Evolutionary conservation across 1,139 yeast species (phyloP).

Genomic region (Yamadazyma songkhlaensis): DNA sequence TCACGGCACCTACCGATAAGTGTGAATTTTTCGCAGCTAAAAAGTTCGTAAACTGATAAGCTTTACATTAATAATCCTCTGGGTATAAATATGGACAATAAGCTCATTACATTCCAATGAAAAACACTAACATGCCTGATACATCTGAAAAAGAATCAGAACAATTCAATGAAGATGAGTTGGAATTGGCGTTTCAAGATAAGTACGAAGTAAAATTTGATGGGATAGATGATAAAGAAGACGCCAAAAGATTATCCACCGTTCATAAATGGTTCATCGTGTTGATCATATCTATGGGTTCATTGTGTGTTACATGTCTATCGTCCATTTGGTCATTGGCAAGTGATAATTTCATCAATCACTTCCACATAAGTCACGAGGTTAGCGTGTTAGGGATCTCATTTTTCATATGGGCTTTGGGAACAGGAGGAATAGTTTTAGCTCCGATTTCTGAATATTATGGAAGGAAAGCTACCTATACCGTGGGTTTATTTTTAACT

Average conservation of each 20-base stretch:
- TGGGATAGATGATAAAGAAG: conserved; percentile 26
- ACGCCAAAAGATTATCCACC: conserved; percentile 20
- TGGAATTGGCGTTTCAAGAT: not conserved
- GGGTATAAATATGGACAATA: too few species aligned
- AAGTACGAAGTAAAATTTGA: conserved; percentile 21
- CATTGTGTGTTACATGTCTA: conserved; percentile 29
- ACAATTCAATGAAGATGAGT: not conserved
- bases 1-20: too few species aligned
- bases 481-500: conserved; percentile 21
- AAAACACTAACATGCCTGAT: not conserved
- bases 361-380: conserved; percentile 25
- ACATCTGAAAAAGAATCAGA: not conserved
- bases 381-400: conserved; percentile 29
- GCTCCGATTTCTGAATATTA: conserved; percentile 34
- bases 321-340: conserved; percentile 35
- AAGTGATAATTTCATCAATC: conserved; percentile 20
- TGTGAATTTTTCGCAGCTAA: too few species aligned
- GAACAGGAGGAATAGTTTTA: conserved; percentile 31
- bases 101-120: too few species aligned
- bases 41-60: too few species aligned
- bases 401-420: conserved; percentile 28
- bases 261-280: conserved; percentile 30
- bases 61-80: too few species aligned
- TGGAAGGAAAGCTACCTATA: conserved; percentile 29
- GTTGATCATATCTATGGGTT: conserved; percentile 21